These are phyloP conservation scores for Coemansia sp. DNA, from an alignment of 192 early-diverging fungal genomes.

Conservation along the genomic window DNA sequence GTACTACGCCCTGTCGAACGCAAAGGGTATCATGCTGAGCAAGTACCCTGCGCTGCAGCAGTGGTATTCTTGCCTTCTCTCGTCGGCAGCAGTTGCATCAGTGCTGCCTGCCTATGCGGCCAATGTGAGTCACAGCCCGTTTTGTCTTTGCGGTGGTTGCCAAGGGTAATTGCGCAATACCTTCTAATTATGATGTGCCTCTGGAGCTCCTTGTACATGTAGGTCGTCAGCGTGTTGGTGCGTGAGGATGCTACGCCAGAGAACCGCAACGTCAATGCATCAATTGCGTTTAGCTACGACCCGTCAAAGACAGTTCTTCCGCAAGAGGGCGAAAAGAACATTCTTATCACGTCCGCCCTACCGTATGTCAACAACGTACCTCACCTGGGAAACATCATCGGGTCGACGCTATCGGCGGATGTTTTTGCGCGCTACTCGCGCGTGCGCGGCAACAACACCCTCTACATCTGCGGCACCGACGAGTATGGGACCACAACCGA, in stretches of 20 bases:
- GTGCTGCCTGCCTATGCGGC: slow-evolving; percentile 38
- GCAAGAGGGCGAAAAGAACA: slow-evolving; percentile 64
- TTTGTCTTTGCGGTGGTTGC: background rate
- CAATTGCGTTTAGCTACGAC: slow-evolving; percentile 34
- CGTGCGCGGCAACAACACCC: slow-evolving; percentile 83
- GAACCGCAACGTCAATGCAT: slow-evolving; percentile 48
- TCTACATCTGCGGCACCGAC: slow-evolving; percentile 96
- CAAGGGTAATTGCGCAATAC: slow-evolving; percentile 7
- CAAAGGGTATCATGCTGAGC: slow-evolving; percentile 18
- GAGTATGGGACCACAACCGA: slow-evolving; percentile 99
- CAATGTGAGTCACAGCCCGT: slow-evolving; percentile 44
- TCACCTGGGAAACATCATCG: slow-evolving; percentile 99
- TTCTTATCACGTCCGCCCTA: slow-evolving; percentile 94
- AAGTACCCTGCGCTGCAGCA: slow-evolving; percentile 26
- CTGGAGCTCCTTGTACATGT: slow-evolving; percentile 7
- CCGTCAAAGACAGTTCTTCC: slow-evolving; percentile 38
- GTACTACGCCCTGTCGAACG: slow-evolving; percentile 38
- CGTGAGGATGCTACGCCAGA: slow-evolving; percentile 44
- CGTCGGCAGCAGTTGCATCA: slow-evolving; percentile 15
- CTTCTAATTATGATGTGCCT: background rate
- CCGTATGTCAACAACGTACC: slow-evolving; percentile 99
- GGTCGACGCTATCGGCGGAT: slow-evolving; percentile 97
- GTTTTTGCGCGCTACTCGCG: slow-evolving; percentile 94
- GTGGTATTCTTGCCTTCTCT: slow-evolving; percentile 34
- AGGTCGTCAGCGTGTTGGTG: slow-evolving; percentile 50